Evolutionary conservation across 352 stramenopile species (phyloP).

Genomic region (Globisporangium splendens): DNA sequence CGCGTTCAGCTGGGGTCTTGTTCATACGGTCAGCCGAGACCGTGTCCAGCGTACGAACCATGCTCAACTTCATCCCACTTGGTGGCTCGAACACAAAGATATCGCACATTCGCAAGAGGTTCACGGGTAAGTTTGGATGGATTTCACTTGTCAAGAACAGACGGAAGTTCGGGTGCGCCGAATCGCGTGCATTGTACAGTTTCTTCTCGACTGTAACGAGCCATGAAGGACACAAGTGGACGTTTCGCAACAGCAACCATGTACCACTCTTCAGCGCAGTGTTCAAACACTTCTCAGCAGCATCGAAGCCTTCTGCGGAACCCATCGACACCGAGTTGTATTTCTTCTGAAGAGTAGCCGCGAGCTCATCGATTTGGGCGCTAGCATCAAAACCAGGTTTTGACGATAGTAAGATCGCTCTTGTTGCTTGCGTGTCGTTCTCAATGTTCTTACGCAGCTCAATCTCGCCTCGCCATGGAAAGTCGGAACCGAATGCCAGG

Average conservation of each 20-base stretch:
- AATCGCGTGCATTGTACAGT: conserved; percentile 86
- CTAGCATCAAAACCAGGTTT: conserved; percentile 98
- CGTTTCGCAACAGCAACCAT: conserved; percentile 99
- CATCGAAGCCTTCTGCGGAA: conserved; percentile 94
- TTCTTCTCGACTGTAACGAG: conserved; percentile 97
- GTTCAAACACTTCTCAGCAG: conserved; percentile 93
- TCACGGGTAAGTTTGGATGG: conserved; percentile 93
- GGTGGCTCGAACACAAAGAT: conserved; percentile 98
- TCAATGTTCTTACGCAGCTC: conserved; percentile 93
- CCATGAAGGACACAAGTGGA: conserved; percentile 98
- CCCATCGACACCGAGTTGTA: conserved; percentile 98
- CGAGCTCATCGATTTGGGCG: conserved; percentile 95
- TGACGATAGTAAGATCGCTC: conserved; percentile 96
- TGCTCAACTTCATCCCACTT: conserved; percentile 96
- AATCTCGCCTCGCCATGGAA: conserved; percentile 95
- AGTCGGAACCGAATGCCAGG: conserved; percentile 86
- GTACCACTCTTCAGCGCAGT: conserved; percentile 94
- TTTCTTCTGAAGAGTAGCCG: conserved; percentile 86
- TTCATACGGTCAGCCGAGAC: conserved; percentile 92
- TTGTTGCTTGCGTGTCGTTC: conserved; percentile 85
- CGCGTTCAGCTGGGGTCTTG: conserved; percentile 80
- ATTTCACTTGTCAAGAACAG: conserved; percentile 99
- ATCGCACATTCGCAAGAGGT: conserved; percentile 95
- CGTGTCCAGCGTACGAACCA: conserved; percentile 94
- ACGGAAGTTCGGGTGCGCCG: conserved; percentile 70